Base-by-base conservation (phyloP, 164 flowering plant genomes). In the Umbellularia californica region DNA sequence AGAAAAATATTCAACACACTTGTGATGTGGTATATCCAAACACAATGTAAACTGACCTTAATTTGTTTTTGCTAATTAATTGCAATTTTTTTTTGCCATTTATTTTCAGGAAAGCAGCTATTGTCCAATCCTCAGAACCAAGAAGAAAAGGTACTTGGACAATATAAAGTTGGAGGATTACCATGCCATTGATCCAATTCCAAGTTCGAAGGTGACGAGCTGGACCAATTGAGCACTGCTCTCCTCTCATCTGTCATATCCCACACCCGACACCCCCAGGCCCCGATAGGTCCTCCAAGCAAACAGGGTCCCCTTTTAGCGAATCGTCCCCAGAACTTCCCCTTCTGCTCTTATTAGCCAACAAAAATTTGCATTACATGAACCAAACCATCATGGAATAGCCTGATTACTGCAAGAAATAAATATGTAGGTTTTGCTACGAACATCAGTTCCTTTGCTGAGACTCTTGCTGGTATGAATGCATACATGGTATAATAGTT, bases 151-250 rank as follows among this genome's bases (percentile, higher is more conserved):
- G 33, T 71, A 50, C 60, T 58, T 10, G 47, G 81, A 72, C 25
- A 17, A 72, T 13, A 68, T 88, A 15, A 78, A 74, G 66, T 74
- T 89, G 69, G 90, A 90, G 64, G 94, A 92, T 77, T 92, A 92
- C 69, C 79, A 58, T 12, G 84, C 83, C 3, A 72, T 83, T 17
- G 89, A 92, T 79, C 93, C 97, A 20, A 82, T 75, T 72, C 97
- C 97, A 41, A 89, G 87, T 76, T 87, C 90, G 19, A 86, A 85
- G 47, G 84, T 89, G 13, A 67, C 88, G 78, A 41, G 84, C 85
- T 11, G 88, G 88, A 69, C 94, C 97, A 0, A 85, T 92, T 23
- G 85, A 85, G 82, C 97, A 92, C 74, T 90, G 89, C 41, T 80
- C 87, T 78, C 97, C 92, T 77, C 81, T 90, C n/a, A 82, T 79